Evolutionary conservation across 1,284 basidiomycete species (phyloP).

Genomic region (Irpex rosettiformis): DNA sequence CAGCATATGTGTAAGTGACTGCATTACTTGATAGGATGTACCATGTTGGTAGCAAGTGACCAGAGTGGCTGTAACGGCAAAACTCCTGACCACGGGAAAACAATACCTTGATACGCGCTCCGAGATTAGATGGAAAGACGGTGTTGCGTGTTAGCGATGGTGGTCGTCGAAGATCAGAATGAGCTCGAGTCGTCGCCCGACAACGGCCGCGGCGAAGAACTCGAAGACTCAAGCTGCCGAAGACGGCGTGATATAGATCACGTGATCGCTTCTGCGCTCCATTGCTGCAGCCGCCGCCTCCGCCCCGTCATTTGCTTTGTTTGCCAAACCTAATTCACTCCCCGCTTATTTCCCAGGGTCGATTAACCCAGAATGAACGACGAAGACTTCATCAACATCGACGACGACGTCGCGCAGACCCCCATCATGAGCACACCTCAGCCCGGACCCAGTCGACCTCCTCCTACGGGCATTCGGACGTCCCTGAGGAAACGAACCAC

Average conservation of each 20-base stretch:
- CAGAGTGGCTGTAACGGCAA: too few relatives aligned
- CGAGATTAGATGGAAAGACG: too few relatives aligned
- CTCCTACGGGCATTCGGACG: slow-evolving; percentile 14
- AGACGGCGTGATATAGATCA: not conserved
- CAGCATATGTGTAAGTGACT: too few relatives aligned
- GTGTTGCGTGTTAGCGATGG: too few relatives aligned
- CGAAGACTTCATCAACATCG: slow-evolving; percentile 64
- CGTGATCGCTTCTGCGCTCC: not conserved
- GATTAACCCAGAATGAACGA: slow-evolving; percentile 30
- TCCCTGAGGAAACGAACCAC: slow-evolving; percentile 25
- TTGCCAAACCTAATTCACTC: not conserved
- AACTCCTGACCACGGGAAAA: too few relatives aligned
- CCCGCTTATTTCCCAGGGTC: slow-evolving; percentile 21
- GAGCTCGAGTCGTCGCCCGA: not conserved
- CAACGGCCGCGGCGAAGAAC: too few relatives aligned
- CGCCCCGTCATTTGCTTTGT: not conserved
- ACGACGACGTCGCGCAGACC: slow-evolving; percentile 43
- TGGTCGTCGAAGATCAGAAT: not conserved
- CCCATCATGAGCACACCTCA: slow-evolving; percentile 5
- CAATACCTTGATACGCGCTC: too few relatives aligned
- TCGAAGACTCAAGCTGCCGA: not conserved
- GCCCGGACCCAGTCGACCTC: slow-evolving; percentile 15
- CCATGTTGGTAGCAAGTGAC: too few relatives aligned
- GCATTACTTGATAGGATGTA: too few relatives aligned
- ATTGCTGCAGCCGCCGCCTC: not conserved